Evolutionary conservation across 2,329 filamentous ascomycete genomes (phyloP), one percentile per base, ranked within the genome.

Genomic region (Bipolaris victoriae): DNA sequence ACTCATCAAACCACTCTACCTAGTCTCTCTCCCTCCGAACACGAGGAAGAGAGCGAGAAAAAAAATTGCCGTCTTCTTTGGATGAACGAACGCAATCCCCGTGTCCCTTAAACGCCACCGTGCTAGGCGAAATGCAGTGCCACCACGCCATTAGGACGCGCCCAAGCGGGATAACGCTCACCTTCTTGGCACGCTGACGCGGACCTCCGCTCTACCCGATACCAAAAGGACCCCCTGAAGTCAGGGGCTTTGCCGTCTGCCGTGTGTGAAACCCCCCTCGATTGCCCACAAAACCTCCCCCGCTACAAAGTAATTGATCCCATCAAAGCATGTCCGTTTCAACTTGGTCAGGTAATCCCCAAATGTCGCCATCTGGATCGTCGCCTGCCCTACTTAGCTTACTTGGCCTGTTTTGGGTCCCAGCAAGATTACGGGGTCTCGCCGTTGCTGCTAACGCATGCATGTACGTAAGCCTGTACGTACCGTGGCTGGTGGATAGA

Each of bases 121-220:
- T 49, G 39, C 48, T 45, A 36, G 11, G 29, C 29, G 26, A 49
- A 52, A 41, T 22, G 49, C 26, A 16, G 40, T 20, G 36, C 49
- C 36, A 40, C 26, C 10, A 10, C 26, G 26, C 26, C 26, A 29
- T 9, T n/a, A 53, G 53, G 58, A 58, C 41, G 20, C 13, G 7
- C 16, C 7, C 56, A 51, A 49, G 52, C 59, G 52, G 59, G 50
- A 53, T 49, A 51, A 48, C 57, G 41, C 39, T 49, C 36, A 36
- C 29, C 15, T 46, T 48, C 58, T 63, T 59, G 61, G 61, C 59
- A 44, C 7, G 55, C 61, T 61, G 49, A 63, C 53, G 58, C 52
- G 55, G 52, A 55, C 48, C 40, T 44, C 55, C 55, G 58, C 49
- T 61, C 24, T 59, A 61, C 39, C 56, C 56, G 56, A 41, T 29